Evolutionary conservation across 2,329 filamentous ascomycete species (phyloP).

Genomic region (Penicillium palitans): DNA sequence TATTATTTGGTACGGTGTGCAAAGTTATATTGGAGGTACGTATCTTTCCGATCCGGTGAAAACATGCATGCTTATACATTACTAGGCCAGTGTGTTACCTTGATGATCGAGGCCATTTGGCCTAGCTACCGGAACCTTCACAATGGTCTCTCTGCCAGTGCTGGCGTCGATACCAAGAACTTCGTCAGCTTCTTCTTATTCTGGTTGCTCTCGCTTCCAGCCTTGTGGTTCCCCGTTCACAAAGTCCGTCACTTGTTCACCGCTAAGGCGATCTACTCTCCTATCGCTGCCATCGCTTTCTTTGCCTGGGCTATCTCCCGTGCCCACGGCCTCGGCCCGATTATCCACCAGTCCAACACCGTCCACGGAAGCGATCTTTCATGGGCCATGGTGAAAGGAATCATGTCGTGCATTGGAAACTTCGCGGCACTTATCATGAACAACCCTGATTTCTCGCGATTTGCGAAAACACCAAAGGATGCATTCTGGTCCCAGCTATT

Average conservation of each 20-base stretch:
- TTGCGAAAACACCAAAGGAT: conserved; percentile 72
- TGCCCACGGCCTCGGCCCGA: conserved; percentile 79
- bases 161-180: conserved; percentile 71
- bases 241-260: conserved; percentile 88
- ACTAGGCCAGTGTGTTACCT: conserved; percentile 71
- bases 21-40: conserved; percentile 68
- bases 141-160: conserved; percentile 64
- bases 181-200: conserved; percentile 86
- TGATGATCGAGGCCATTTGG: conserved; percentile 90
- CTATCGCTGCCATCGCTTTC: conserved; percentile 77
- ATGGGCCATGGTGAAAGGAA: conserved; percentile 80
- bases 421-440: conserved; percentile 83
- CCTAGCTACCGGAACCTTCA: conserved; percentile 58
- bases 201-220: conserved; percentile 76
- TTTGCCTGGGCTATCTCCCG: conserved; percentile 83
- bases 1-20: conserved; percentile 82
- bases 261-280: conserved; percentile 82
- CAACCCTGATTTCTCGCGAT: conserved; percentile 82
- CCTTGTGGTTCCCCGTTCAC: conserved; percentile 87
- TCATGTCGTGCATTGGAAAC: conserved; percentile 88
- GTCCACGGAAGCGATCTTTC: conserved; percentile 67
- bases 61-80: not conserved
- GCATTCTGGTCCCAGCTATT: conserved; percentile 79
- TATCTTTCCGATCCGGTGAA: not conserved
- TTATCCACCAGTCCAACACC: conserved; percentile 67